Percentiles rank a stretch among this genome's conserved stretches.
Conservation (phyloP, 225 moss, liverwort and hornwort genomes). For the Climacium dendroides region DNA sequence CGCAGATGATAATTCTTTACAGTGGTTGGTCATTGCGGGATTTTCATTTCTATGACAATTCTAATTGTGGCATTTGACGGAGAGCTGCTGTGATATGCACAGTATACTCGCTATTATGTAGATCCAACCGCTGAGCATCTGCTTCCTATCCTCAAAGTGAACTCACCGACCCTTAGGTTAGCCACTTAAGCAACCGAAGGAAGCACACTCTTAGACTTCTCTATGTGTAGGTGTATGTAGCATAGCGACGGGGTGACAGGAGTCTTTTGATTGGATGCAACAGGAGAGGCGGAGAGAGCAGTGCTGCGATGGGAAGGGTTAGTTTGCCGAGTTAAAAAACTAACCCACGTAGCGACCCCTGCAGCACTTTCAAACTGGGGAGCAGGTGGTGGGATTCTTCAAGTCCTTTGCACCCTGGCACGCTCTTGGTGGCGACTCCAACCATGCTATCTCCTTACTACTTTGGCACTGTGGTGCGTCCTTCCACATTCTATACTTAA, state of each 20-base stretch:
- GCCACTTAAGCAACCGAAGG: neutral
- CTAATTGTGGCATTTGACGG: neutral
- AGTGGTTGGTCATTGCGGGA: neutral
- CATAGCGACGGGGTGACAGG: slow-evolving; percentile 25
- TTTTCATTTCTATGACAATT: neutral
- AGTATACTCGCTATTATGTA: neutral
- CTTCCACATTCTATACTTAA: neutral
- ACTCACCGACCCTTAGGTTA: neutral
- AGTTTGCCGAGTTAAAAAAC: slow-evolving; percentile 32
- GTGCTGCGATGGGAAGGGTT: slow-evolving; percentile 32
- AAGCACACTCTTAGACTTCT: neutral
- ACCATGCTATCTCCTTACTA: slow-evolving; percentile 63
- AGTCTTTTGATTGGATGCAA: slow-evolving; percentile 49
- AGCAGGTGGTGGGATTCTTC: slow-evolving; percentile 59
- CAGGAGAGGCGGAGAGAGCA: slow-evolving; percentile 42
- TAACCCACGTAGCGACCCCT: slow-evolving; percentile 51
- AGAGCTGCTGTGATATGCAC: neutral
- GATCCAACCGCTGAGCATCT: neutral
- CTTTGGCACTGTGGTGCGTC: slow-evolving; percentile 63
- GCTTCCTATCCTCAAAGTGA: neutral
- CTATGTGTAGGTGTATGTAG: slow-evolving; percentile 3
- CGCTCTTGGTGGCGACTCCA: slow-evolving; percentile 62
- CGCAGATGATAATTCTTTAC: neutral
- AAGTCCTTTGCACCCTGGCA: slow-evolving; percentile 57
- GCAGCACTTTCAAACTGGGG: slow-evolving; percentile 60